Conservation (phyloP, 768 basidiomycete genomes). For the Collybia sp. region DNA sequence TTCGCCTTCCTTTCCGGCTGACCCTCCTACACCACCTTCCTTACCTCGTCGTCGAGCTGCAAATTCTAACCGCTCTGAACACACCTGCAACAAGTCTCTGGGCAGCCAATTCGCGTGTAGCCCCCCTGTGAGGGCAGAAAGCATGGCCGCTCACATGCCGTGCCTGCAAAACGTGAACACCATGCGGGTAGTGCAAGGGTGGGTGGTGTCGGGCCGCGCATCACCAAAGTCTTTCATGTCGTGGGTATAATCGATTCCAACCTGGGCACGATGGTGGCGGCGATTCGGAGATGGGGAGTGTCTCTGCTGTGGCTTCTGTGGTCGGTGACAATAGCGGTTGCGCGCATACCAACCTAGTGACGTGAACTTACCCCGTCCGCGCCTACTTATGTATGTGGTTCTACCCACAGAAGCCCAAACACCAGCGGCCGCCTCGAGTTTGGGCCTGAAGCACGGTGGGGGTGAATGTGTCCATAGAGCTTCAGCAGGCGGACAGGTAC, state of each 20-base stretch:
- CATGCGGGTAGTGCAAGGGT: constrained; percentile 20
- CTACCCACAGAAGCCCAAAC: too few relatives aligned
- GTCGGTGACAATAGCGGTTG: not conserved
- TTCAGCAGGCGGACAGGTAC: too few relatives aligned
- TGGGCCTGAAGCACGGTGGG: constrained; percentile 25
- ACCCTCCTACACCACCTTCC: constrained; percentile 5
- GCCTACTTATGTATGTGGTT: too few relatives aligned
- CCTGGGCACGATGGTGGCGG: too few relatives aligned
- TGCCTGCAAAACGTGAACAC: too few relatives aligned
- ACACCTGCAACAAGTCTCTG: too few relatives aligned
- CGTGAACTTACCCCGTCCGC: too few relatives aligned
- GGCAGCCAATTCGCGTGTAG: too few relatives aligned
- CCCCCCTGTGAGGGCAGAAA: constrained; percentile 8
- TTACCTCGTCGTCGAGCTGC: constrained; percentile 6
- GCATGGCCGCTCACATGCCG: too few relatives aligned
- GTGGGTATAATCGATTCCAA: constrained; percentile 53
- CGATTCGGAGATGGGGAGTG: constrained; percentile 11
- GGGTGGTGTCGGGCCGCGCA: constrained; percentile 72
- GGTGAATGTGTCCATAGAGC: constrained; percentile 30
- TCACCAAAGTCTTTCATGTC: constrained; percentile 68
- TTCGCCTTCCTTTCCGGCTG: too few relatives aligned
- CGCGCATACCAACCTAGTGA: not conserved
- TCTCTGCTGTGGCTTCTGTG: not conserved
- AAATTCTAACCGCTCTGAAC: not conserved
- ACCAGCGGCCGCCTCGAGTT: too few relatives aligned